Conservation (phyloP, 2,329 filamentous ascomycete genomes). For the Nannizzia gypsea region DNA sequence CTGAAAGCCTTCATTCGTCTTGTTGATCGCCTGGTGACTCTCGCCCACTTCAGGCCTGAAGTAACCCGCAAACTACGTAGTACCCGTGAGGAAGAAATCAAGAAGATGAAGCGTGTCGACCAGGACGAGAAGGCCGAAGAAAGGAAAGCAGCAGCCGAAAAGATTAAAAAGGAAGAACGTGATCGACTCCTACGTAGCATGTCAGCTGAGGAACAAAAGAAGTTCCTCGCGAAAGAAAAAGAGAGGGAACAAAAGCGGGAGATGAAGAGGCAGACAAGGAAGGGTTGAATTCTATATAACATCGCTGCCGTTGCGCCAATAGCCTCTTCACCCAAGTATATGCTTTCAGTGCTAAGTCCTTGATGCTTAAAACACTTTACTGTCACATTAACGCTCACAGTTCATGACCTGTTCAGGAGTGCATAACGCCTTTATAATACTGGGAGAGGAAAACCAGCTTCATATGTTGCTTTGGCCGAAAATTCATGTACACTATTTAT, state of each 20-base stretch:
- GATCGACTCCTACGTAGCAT: slow-evolving; percentile 67
- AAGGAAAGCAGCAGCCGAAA: slow-evolving; percentile 40
- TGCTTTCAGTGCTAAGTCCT: neutral
- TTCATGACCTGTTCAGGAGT: neutral
- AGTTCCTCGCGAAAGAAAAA: slow-evolving; percentile 68
- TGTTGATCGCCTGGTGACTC: slow-evolving; percentile 65
- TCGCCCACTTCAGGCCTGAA: slow-evolving; percentile 79
- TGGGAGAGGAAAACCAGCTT: neutral
- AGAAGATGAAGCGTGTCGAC: slow-evolving; percentile 64
- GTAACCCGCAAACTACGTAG: slow-evolving; percentile 72
- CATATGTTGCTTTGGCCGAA: neutral
- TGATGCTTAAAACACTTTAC: neutral
- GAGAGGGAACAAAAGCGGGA: slow-evolving; percentile 57
- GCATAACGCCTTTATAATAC: neutral
- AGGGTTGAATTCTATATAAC: slow-evolving; percentile 14
- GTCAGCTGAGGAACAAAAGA: slow-evolving; percentile 74
- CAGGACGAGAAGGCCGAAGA: slow-evolving; percentile 60
- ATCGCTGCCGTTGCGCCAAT: neutral
- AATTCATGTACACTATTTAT: neutral
- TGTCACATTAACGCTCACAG: neutral
- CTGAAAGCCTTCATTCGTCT: slow-evolving; percentile 74
- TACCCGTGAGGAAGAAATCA: slow-evolving; percentile 67
- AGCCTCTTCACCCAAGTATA: neutral
- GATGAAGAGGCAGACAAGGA: slow-evolving; percentile 51
- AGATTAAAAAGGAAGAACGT: slow-evolving; percentile 76